Percentiles rank a stretch among this genome's conserved stretches.
These are phyloP conservation scores for Laburnicola sp. DNA, from an alignment of 2,329 filamentous ascomycete genomes.

Conservation along the genomic window DNA sequence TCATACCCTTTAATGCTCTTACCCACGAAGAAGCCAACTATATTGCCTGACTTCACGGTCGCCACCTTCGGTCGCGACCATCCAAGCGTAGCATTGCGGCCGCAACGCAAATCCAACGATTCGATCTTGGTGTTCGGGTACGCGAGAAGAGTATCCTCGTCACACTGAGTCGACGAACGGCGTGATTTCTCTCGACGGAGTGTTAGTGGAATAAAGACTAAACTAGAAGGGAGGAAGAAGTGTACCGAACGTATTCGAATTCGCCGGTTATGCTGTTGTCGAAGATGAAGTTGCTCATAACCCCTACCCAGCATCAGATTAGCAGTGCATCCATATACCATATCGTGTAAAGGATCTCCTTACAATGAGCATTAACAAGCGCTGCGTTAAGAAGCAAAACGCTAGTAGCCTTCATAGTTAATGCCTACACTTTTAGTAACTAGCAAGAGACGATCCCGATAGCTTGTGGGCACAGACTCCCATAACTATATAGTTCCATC, in stretches of 20 bases:
- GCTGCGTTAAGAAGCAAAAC: neutral
- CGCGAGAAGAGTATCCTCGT: slow-evolving; percentile 1
- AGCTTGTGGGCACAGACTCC: neutral
- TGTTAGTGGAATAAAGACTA: neutral
- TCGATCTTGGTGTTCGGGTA: slow-evolving; percentile 9
- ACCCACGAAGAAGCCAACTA: slow-evolving; percentile 13
- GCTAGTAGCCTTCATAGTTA: neutral
- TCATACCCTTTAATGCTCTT: neutral
- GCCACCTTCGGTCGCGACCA: slow-evolving; percentile 12
- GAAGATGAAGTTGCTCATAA: slow-evolving; percentile 9
- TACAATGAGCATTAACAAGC: neutral
- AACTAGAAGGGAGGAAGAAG: neutral
- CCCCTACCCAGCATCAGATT: neutral
- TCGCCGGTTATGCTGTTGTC: slow-evolving; percentile 6
- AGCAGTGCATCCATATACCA: neutral
- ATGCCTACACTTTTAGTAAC: neutral
- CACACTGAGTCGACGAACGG: neutral
- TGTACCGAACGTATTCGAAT: slow-evolving; percentile 14
- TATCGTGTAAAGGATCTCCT: neutral
- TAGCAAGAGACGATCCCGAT: no score
- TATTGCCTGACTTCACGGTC: slow-evolving; percentile 9
- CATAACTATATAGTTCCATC: no score
- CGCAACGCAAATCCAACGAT: slow-evolving; percentile 13
- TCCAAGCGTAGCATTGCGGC: slow-evolving; percentile 12
- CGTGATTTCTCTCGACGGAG: neutral